Evolutionary conservation across 768 basidiomycete species (phyloP), one percentile per base, ranked within the genome.

Genomic region (Amanita phalloides): DNA sequence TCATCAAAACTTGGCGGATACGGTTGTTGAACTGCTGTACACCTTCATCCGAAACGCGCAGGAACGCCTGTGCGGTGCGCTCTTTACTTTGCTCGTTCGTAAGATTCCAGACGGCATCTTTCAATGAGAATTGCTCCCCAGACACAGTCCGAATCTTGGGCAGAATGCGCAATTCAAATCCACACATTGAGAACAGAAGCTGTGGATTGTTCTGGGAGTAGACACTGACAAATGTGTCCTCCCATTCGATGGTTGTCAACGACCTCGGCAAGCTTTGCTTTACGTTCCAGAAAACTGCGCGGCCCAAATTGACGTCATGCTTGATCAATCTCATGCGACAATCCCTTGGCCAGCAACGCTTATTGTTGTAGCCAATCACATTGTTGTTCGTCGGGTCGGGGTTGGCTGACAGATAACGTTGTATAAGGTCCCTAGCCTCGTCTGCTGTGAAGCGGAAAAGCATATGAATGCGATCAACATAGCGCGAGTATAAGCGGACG

Each of bases 381-480:
- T 98, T 98, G 71, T 97, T 96, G 69, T 97, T 97, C 9, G 90
- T 98, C 3, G 96, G 95, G 68, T 99, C 96, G 3, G 96, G 96
- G 62, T 97, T 94, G 20, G 94, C 95, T 48, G 87, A 90, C 48
- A 99, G 81, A 66, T 98, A 99, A 14, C 96, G 84, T 66, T 99
- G 96, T 56, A 99, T 99, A 51, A 99, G 81, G 64, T 99, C 96
- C 42, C 96, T 78, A 10, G 95, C 85, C 64, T 99, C 96, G 59
- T 99, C 96, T 7, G 95, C 95, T 17, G 86, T 87, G 75, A 99
- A 99, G 55, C 94, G 81, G 86, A 98, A 96, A 56, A 98, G 81
- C 53, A 98, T 87, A 66, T 99, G 96, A 11, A 98, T 75, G 33
- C 86, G 72, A 67, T 99, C 96, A 52, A 98, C 86, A 63, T 98